Evolutionary conservation across 163 green algal species (phyloP).

Genomic region (Coccomyxa subellipsoidea): DNA sequence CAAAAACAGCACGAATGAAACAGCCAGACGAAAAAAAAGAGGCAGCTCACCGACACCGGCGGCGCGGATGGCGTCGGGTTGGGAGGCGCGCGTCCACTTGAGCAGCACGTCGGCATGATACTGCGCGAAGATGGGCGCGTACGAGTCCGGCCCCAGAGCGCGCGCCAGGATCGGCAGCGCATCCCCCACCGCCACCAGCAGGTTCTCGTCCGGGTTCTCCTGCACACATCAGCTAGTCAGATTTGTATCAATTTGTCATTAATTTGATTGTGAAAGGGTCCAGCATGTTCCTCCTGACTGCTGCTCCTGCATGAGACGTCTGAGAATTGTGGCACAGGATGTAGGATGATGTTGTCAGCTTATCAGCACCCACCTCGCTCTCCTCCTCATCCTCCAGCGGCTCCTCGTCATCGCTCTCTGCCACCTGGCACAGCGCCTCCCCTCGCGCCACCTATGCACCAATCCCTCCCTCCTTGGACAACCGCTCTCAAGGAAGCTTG

Average conservation of each 20-base stretch:
- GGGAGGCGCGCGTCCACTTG: constrained; percentile 24
- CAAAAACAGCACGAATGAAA: too few species aligned
- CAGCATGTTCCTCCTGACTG: too few species aligned
- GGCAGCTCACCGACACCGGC: constrained; percentile 30
- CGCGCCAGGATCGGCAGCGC: constrained; percentile 53
- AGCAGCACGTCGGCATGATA: constrained; percentile 43
- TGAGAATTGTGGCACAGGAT: too few species aligned
- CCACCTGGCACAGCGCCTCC: constrained; percentile 39
- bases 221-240: background rate
- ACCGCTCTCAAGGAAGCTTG: too few species aligned
- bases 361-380: too few species aligned
- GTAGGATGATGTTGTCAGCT: too few species aligned
- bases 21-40: background rate
- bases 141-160: constrained; percentile 42
- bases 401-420: constrained; percentile 11
- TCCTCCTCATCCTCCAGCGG: constrained; percentile 29
- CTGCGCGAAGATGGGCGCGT: constrained; percentile 47
- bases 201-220: constrained; percentile 46
- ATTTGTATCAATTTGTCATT: background rate
- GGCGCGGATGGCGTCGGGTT: constrained; percentile 35
- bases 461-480: background rate
- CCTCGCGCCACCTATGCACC: constrained; percentile 30
- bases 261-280: too few species aligned
- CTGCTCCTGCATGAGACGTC: too few species aligned
- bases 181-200: constrained; percentile 58